Base-by-base conservation (phyloP, 192 early-diverging fungal species). In the Chytriomyces sp. region DNA sequence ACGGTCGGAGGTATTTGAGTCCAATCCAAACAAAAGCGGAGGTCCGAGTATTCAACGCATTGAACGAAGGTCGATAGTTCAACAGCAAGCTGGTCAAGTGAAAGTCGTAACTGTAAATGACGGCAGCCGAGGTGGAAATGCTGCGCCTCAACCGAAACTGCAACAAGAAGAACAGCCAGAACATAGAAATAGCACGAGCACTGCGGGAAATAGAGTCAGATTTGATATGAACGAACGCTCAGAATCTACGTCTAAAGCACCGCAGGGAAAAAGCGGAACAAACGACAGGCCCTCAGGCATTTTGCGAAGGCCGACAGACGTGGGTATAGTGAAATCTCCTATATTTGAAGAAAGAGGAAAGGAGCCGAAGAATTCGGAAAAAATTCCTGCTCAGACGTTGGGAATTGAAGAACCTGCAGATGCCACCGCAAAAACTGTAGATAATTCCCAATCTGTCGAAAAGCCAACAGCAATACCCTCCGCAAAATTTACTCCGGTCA, bases 71-170 rank as follows among this genome's bases (percentile, higher is more conserved):
- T 49, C 53, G 56, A 22, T 28, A 39, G 5, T 10, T 26, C 8
- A 26, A 28, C 38, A 59, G 7, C 56, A 34, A 39, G n/a, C 14
- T 44, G 57, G 41, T 5, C 31, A 14, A 6, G 66, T 68, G 14
- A 68, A 12, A 8, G 66, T 68, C 8, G 66, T 68, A 10, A 53
- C 49, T 10, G 66, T 68, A 28, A 39, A 19, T 2, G 66, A 68
- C 25, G 66, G 49, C 8, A 62, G 38, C 2, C 14, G 33, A 1
- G 32, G n/a, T 34, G 60, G n/a, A 4, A 19, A 28, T 17, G 60
- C 32, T n/a, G 60, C 37, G 17, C 12, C 17, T 3, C n/a, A 34
- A 38, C 44, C 44, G 31, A 19, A 30, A 32, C 8, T 19, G 26
- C 22, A 41, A n/a, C 39, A 22, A 12, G 19, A 30, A 31, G 38